These are phyloP conservation scores for Phytophthora pistaciae DNA, from an alignment of 352 stramenopile species.

Conservation along the genomic window DNA sequence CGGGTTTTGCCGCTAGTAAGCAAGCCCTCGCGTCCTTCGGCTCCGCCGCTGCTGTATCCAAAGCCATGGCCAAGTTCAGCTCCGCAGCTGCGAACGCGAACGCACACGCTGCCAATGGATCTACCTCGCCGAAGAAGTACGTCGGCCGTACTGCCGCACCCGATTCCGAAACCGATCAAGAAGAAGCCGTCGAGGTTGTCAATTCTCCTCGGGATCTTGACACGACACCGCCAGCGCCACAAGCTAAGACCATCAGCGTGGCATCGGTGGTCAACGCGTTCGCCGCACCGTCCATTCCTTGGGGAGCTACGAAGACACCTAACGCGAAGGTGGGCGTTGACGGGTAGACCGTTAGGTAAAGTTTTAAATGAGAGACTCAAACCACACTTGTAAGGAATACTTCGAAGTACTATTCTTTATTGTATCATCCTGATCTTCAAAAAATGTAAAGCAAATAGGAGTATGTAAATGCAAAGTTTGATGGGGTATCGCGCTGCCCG, in stretches of 20 bases:
- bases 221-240: conserved; percentile 6
- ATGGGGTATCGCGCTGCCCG: conserved; percentile 27
- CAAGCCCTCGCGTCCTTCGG: conserved; percentile 37
- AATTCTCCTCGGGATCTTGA: conserved; percentile 51
- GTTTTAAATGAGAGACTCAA: not conserved
- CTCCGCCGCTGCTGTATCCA: conserved; percentile 31
- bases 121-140: conserved; percentile 32
- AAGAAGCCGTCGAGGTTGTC: conserved; percentile 52
- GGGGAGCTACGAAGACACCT: conserved; percentile 16
- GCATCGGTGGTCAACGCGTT: conserved; percentile 23
- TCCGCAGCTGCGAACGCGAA: conserved; percentile 16
- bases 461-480: conserved; percentile 28
- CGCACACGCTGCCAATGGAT: conserved; percentile 8
- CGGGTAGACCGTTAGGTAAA: conserved; percentile 27
- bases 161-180: conserved; percentile 29
- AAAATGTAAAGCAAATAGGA: conserved; percentile 33
- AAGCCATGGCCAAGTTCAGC: conserved; percentile 36
- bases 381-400: conserved; percentile 17
- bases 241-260: conserved; percentile 8
- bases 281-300: conserved; percentile 23
- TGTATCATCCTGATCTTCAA: conserved; percentile 43
- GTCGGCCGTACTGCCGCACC: conserved; percentile 2
- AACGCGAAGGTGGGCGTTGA: conserved; percentile 39
- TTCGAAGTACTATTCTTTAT: conserved; percentile 54
- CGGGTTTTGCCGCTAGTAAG: conserved; percentile 24